These are phyloP conservation scores for Beverwykella pulmonaria DNA, from an alignment of 495 filamentous ascomycete species.

Conservation along the genomic window DNA sequence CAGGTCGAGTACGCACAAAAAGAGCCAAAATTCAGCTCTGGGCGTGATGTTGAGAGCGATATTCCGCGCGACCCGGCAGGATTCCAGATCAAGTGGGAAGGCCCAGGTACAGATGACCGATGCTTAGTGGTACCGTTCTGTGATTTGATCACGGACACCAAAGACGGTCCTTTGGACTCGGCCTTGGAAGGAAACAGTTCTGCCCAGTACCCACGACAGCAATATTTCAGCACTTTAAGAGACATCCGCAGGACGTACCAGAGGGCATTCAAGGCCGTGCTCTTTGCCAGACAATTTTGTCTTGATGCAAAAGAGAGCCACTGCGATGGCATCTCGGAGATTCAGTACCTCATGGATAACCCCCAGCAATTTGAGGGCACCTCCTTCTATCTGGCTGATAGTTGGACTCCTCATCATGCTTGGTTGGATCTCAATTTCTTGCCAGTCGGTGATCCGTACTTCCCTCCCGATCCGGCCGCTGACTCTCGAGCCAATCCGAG, in stretches of 20 bases:
- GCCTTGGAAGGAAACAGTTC: not conserved
- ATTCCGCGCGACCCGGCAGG: not conserved
- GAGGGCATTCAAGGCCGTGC: not conserved
- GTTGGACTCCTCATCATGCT: not conserved
- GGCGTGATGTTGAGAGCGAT: not conserved
- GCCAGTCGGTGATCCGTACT: not conserved
- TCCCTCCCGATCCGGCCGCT: not conserved
- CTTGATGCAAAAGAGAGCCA: not conserved
- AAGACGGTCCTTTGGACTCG: not conserved
- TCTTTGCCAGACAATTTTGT: not conserved
- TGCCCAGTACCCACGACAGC: not conserved
- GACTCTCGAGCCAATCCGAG: not conserved
- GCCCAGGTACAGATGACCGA: not conserved
- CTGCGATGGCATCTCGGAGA: not conserved
- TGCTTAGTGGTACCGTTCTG: not conserved
- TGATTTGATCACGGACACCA: not conserved
- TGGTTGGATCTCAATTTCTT: not conserved
- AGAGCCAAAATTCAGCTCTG: not conserved
- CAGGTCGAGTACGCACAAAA: not conserved
- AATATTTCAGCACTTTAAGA: not conserved
- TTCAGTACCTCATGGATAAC: not conserved
- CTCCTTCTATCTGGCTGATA: not conserved
- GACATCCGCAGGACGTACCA: slow-evolving; percentile 1
- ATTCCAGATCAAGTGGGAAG: not conserved
- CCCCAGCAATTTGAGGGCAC: not conserved